Conservation (phyloP, 2,329 filamentous ascomycete genomes). For the Xylariaceae sp. region DNA sequence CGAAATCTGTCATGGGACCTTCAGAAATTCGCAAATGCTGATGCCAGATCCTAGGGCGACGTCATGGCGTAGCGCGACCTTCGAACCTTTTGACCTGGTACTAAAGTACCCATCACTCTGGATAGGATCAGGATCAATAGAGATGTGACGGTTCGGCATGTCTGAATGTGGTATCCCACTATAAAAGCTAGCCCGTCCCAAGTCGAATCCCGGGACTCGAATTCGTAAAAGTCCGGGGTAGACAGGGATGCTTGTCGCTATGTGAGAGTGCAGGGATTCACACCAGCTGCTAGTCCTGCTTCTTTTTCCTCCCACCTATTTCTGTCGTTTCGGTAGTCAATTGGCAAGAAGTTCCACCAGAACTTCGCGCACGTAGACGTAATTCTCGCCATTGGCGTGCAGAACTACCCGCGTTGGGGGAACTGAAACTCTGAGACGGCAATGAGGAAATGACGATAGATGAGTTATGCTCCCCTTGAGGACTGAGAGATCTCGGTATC, state of each 20-base stretch:
- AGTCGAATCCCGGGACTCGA: slow-evolving; percentile 16
- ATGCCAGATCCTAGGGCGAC: neutral
- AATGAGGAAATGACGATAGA: no score
- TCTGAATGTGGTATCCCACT: slow-evolving; percentile 21
- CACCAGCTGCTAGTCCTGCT: neutral
- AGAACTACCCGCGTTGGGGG: no score
- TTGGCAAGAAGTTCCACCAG: no score
- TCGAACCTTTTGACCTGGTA: no score
- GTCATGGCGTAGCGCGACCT: no score
- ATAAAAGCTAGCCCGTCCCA: slow-evolving; percentile 15
- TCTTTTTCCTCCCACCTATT: slow-evolving; percentile 1
- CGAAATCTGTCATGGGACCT: slow-evolving; percentile 5
- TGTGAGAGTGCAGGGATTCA: slow-evolving; percentile 2
- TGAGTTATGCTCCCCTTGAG: no score
- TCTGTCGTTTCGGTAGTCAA: neutral
- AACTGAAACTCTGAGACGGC: no score
- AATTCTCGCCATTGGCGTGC: no score
- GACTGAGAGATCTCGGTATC: no score
- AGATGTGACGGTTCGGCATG: no score
- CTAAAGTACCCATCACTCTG: no score
- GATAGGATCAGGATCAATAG: slow-evolving; percentile 5
- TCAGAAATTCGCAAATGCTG: slow-evolving; percentile 3
- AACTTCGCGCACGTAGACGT: no score
- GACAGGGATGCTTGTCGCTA: slow-evolving; percentile 23
- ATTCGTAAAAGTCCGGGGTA: slow-evolving; percentile 29